Evolutionary conservation across 2,329 filamentous ascomycete genomes (phyloP).

Genomic region (Thermochaetoides dissita): DNA sequence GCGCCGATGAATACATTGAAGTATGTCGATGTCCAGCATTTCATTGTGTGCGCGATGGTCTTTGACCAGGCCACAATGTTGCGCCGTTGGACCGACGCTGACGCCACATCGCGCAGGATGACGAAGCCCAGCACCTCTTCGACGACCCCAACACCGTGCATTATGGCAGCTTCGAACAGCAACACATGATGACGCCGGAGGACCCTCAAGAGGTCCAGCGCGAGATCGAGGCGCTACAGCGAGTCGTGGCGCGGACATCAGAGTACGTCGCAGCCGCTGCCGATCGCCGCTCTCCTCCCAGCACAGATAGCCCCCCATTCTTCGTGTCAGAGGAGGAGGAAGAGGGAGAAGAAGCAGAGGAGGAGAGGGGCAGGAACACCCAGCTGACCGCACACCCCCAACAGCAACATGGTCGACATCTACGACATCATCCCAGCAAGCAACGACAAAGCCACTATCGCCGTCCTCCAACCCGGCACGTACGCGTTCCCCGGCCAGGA

Average conservation of each 20-base stretch:
- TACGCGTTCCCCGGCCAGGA: constrained; percentile 40
- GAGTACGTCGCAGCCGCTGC: constrained; percentile 31
- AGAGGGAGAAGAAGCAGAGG: too few species aligned
- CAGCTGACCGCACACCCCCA: background rate
- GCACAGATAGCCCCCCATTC: background rate
- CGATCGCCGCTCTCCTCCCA: too few species aligned
- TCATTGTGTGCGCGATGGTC: background rate
- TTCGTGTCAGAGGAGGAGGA: background rate
- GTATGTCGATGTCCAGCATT: constrained; percentile 22
- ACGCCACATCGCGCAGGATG: constrained; percentile 28
- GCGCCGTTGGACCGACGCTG: background rate
- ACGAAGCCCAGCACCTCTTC: constrained; percentile 44
- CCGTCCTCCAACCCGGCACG: background rate
- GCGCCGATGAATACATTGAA: constrained; percentile 40
- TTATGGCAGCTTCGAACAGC: constrained; percentile 50
- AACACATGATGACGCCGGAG: constrained; percentile 37
- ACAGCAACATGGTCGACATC: constrained; percentile 53
- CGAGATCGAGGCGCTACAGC: constrained; percentile 50
- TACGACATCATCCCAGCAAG: constrained; percentile 42
- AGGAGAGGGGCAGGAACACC: too few species aligned
- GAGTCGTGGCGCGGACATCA: constrained; percentile 49
- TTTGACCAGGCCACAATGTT: background rate
- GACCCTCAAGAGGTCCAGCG: constrained; percentile 49
- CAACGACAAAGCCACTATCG: background rate
- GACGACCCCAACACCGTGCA: constrained; percentile 45